Conservation (phyloP, 2,329 filamentous ascomycete species). For the Alternaria arborescens region DNA sequence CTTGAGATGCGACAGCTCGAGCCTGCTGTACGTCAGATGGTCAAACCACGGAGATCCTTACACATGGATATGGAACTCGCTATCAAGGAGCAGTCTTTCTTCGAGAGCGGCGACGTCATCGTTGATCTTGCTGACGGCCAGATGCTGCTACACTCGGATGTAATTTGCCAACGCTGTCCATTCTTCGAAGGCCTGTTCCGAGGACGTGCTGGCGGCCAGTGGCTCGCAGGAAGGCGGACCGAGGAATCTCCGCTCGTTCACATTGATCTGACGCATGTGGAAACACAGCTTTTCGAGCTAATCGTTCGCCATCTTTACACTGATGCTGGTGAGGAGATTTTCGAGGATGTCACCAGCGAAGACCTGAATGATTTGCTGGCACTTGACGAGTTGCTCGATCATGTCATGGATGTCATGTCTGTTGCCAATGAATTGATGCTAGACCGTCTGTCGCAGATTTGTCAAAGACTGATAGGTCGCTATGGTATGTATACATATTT, state of each 20-base stretch:
- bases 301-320: constrained; percentile 85
- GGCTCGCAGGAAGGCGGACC: constrained; percentile 77
- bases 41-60: constrained; percentile 69
- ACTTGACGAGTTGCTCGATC: constrained; percentile 84
- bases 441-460: constrained; percentile 86
- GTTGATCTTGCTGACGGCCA: constrained; percentile 79
- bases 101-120: constrained; percentile 79
- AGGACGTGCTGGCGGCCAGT: constrained; percentile 84
- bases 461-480: constrained; percentile 81
- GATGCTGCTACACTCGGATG: constrained; percentile 75
- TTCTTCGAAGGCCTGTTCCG: constrained; percentile 93
- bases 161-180: constrained; percentile 84
- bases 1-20: constrained; percentile 78
- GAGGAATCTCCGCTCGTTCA: constrained; percentile 62
- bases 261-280: constrained; percentile 85
- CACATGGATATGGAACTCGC: constrained; percentile 75
- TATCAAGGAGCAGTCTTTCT: constrained; percentile 73
- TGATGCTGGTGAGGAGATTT: constrained; percentile 81
- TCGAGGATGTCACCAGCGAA: constrained; percentile 75
- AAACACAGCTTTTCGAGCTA: constrained; percentile 75
- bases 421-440: constrained; percentile 96
- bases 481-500: constrained; percentile 64
- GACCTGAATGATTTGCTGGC: constrained; percentile 58
- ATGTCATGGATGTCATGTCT: constrained; percentile 89
- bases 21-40: constrained; percentile 78